Conservation (phyloP, 352 stramenopile species). For the Aphanomyces cochlioides region DNA sequence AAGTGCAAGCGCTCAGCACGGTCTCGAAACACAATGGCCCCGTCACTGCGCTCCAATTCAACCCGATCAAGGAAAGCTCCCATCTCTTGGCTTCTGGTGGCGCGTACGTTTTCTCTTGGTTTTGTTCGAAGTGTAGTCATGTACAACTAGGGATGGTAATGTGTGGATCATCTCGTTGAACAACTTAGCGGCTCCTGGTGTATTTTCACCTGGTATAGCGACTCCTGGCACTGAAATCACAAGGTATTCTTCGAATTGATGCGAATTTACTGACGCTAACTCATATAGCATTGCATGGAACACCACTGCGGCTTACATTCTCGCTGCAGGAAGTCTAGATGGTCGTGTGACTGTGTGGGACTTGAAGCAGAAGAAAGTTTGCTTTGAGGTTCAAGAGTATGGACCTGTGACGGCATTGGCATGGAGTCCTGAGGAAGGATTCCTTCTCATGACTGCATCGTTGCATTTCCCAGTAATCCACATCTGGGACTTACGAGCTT, state of each 20-base stretch:
- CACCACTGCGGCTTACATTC: slow-evolving; percentile 96
- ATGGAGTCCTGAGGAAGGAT: slow-evolving; percentile 97
- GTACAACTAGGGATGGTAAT: slow-evolving; percentile 76
- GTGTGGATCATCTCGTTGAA: slow-evolving; percentile 94
- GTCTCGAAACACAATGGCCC: slow-evolving; percentile 82
- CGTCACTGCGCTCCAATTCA: slow-evolving; percentile 94
- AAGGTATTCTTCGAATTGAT: slow-evolving; percentile 31
- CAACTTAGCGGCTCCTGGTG: slow-evolving; percentile 78
- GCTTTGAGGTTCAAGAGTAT: slow-evolving; percentile 93
- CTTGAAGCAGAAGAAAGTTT: slow-evolving; percentile 96
- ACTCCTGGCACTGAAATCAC: slow-evolving; percentile 74
- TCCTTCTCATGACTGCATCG: slow-evolving; percentile 96
- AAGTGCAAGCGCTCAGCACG: slow-evolving; percentile 53
- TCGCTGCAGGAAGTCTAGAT: slow-evolving; percentile 92
- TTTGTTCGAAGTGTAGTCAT: not conserved
- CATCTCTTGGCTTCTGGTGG: slow-evolving; percentile 92
- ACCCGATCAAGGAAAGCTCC: slow-evolving; percentile 88
- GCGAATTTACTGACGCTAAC: not conserved
- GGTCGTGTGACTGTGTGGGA: slow-evolving; percentile 97
- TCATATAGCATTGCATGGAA: slow-evolving; percentile 93
- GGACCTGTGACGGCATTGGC: slow-evolving; percentile 88
- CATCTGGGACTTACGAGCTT: slow-evolving; percentile 97
- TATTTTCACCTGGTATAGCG: slow-evolving; percentile 82
- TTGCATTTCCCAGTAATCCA: slow-evolving; percentile 95
- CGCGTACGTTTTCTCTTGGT: slow-evolving; percentile 32